Base-by-base conservation (phyloP, 176 grass and related monocot genomes). In the Triticum dicoccoides region DNA sequence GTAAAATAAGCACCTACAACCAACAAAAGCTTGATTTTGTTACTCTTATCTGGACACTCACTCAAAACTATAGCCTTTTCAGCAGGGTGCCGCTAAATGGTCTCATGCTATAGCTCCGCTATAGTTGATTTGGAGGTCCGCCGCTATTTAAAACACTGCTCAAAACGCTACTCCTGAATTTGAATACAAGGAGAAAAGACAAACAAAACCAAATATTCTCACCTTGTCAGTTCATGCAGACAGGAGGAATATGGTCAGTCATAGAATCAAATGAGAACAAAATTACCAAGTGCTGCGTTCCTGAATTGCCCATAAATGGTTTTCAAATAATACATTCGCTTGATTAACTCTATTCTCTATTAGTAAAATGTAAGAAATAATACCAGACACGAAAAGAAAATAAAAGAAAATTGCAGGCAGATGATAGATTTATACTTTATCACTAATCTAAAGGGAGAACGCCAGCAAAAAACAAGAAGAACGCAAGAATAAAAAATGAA, bases 401-500 rank as follows among this genome's bases (percentile, higher is more conserved):
- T n/a, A 59, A 42, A 78, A 82, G 5, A 27, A 25, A 80, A 6
- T n/a, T 59, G 56, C 18, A 21, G 56, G 51, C 69, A 24, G 30
- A 79, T 42, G 29, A 81, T 82, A 3, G 24, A 12, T 41, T 72
- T 34, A 86, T 34, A 86, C 42, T 61, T 24, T 2, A 68, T 54
- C 24, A 27, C 12, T 76, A 30, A 82, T 85, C 41, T 71, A 64
- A 62, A 63, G 4, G 12, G 1, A 77, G 14, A 72, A 78, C 15
- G 56, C 9, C 11, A 84, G 65, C 5, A 30, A 9, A 83, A 71
- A 21, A 8, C 9, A 82, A 27, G 9, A 62, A 65, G 23, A 42
- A 67, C 1, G 13, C 27, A 76, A 89, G 65, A 59, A 85, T 32
- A 33, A 72, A 73, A 44, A 33, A 1, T 38, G 80, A 79, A 72